Conservation (phyloP, 148 eudicot species). For the Bassia scoparia region DNA sequence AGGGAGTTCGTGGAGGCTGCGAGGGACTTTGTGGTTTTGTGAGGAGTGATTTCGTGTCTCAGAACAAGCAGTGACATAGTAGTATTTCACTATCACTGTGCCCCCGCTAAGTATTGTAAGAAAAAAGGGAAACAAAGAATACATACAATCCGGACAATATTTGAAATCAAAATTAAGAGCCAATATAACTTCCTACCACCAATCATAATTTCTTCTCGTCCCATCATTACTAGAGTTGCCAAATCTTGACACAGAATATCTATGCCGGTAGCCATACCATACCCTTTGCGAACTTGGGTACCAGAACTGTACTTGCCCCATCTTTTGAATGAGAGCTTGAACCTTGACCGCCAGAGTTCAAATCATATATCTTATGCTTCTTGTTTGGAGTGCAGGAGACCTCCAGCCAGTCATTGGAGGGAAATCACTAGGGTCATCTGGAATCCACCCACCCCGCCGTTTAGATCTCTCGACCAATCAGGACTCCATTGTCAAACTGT, state of each 20-base stretch:
- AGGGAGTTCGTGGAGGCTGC: no score
- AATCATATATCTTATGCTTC: constrained; percentile 30
- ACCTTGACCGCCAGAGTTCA: constrained; percentile 35
- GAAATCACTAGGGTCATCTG: constrained; percentile 56
- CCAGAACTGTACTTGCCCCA: constrained; percentile 28
- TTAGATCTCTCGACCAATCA: constrained; percentile 41
- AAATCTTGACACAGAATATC: constrained; percentile 51
- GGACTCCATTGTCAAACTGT: constrained; percentile 33
- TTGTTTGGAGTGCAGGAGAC: constrained; percentile 57
- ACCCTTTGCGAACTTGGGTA: constrained; percentile 41
- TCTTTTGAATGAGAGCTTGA: constrained; percentile 36
- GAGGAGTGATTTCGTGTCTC: no score
- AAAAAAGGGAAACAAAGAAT: constrained; percentile 1
- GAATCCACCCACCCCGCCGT: constrained; percentile 61
- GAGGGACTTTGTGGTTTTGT: no score
- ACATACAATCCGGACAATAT: neutral
- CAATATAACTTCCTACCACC: constrained; percentile 33
- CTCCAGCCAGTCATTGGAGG: constrained; percentile 37
- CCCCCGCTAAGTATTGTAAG: constrained; percentile 8
- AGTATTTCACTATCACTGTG: neutral
- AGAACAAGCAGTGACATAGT: neutral
- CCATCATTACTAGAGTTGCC: constrained; percentile 36
- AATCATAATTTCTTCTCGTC: constrained; percentile 41
- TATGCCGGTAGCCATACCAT: constrained; percentile 30
- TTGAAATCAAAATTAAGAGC: neutral